Percentiles rank a stretch among this genome's conserved stretches.
phyloP scores from a whole-genome alignment of 345 rosid species.

The Aquilaria malaccensis region DNA sequence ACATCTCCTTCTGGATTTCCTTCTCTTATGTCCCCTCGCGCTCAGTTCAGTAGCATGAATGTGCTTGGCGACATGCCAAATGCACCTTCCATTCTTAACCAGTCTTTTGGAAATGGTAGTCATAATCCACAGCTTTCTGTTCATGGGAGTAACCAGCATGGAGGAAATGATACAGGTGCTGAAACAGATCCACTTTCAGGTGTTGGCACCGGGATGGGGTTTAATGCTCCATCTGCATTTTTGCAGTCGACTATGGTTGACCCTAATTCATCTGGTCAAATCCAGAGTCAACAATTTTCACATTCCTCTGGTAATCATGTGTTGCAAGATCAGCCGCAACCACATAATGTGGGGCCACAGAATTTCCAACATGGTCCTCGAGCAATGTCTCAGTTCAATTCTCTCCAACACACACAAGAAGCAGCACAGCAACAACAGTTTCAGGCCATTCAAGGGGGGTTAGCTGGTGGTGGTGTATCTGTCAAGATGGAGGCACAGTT shows the following conservation, averaged over 20 bases:
- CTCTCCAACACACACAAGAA: constrained; percentile 35
- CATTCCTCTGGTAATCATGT: constrained; percentile 53
- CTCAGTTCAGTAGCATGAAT: constrained; percentile 68
- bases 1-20: constrained; percentile 69
- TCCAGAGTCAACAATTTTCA: constrained; percentile 73
- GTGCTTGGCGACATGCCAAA: constrained; percentile 79
- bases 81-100: constrained; percentile 70
- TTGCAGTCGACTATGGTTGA: constrained; percentile 57
- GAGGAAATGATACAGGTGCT: constrained; percentile 60
- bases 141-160: constrained; percentile 44
- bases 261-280: constrained; percentile 58
- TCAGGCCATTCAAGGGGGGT: constrained; percentile 53
- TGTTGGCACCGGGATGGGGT: constrained; percentile 62
- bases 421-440: constrained; percentile 71
- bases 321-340: constrained; percentile 62
- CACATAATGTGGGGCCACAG: constrained; percentile 59
- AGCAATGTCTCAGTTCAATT: constrained; percentile 56
- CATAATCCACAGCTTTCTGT: constrained; percentile 46
- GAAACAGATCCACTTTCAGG: constrained; percentile 68
- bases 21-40: constrained; percentile 54
- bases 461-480: constrained; percentile 51
- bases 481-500: constrained; percentile 87
- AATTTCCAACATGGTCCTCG: constrained; percentile 76
- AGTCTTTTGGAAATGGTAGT: constrained; percentile 79
- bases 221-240: constrained; percentile 49